Conservation (phyloP, 208 protist species). For the Tetramitus jugosus region DNA sequence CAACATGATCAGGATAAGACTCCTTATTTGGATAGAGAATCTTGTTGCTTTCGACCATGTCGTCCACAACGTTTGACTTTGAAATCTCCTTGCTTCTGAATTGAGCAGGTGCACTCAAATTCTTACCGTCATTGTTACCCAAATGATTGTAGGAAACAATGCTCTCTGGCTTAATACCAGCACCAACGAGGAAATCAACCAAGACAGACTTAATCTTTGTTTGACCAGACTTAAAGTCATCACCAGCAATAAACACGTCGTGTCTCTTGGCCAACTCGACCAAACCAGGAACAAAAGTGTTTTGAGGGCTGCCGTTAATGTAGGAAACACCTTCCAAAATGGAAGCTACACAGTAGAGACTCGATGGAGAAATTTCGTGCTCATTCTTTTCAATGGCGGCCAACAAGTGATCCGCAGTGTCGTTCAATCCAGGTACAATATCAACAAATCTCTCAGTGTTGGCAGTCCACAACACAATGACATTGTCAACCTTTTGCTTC, state of each 20-base stretch:
- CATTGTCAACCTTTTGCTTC: conserved; percentile 78
- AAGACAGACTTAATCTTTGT: conserved; percentile 99
- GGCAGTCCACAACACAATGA: conserved; percentile 96
- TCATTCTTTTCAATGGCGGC: conserved; percentile 69
- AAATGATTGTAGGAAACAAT: conserved; percentile 94
- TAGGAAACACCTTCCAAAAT: conserved; percentile 91
- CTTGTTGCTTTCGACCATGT: conserved; percentile 92
- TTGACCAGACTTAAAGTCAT: conserved; percentile 99
- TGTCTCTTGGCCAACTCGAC: conserved; percentile 78
- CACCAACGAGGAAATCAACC: conserved; percentile 92
- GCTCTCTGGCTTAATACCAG: conserved; percentile 78
- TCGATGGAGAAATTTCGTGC: conserved; percentile 85
- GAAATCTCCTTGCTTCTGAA: conserved; percentile 98
- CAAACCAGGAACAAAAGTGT: conserved; percentile 92
- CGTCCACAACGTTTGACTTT: conserved; percentile 97
- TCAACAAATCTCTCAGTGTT: conserved; percentile 95
- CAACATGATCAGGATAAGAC: conserved; percentile 90
- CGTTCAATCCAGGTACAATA: conserved; percentile 78
- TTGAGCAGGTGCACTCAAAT: conserved; percentile 83
- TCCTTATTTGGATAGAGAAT: conserved; percentile 81
- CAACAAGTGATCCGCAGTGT: conserved; percentile 88
- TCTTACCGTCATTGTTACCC: conserved; percentile 98
- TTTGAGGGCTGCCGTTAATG: conserved; percentile 98
- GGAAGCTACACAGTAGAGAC: conserved; percentile 87
- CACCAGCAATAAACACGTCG: conserved; percentile 84